These are phyloP conservation scores for Sphenostylis stenocarpa DNA, from an alignment of 306 rosid species.

Conservation along the genomic window DNA sequence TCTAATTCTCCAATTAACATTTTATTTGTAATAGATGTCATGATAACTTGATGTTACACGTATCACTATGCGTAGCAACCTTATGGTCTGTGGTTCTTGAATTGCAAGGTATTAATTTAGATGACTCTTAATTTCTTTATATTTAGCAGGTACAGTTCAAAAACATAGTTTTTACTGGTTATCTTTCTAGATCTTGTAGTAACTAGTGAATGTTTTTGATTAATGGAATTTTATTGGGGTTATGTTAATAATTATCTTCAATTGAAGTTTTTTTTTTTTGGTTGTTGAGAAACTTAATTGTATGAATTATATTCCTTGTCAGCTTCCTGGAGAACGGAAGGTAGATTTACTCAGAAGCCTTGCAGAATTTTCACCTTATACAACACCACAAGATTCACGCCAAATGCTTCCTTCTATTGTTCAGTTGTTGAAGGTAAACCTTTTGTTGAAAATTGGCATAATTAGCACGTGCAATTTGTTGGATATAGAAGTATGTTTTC, in stretches of 20 bases:
- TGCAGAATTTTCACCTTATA: constrained; percentile 90
- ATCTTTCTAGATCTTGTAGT: constrained; percentile 1
- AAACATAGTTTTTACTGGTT: not conserved
- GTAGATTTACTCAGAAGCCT: constrained; percentile 91
- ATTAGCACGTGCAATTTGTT: constrained; percentile 5
- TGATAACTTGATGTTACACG: not conserved
- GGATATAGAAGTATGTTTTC: not conserved
- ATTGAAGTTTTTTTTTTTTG: not conserved
- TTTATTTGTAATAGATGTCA: not conserved
- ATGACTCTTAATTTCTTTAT: not conserved
- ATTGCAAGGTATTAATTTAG: not conserved
- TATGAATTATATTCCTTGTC: constrained; percentile 18
- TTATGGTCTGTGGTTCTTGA: not conserved
- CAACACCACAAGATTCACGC: constrained; percentile 93
- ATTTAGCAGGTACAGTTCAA: not conserved
- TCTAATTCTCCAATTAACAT: not conserved
- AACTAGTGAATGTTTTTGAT: constrained; percentile 4
- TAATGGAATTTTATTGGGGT: constrained; percentile 7
- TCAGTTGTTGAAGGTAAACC: constrained; percentile 76
- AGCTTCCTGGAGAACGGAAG: constrained; percentile 95
- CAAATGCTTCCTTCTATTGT: constrained; percentile 94
- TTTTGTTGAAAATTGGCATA: constrained; percentile 14
- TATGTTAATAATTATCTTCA: not conserved
- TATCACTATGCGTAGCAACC: not conserved
- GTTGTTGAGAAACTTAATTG: not conserved